Base-by-base conservation (phyloP, 805 yeast genomes). In the Middelhovenomyces tepae region DNA sequence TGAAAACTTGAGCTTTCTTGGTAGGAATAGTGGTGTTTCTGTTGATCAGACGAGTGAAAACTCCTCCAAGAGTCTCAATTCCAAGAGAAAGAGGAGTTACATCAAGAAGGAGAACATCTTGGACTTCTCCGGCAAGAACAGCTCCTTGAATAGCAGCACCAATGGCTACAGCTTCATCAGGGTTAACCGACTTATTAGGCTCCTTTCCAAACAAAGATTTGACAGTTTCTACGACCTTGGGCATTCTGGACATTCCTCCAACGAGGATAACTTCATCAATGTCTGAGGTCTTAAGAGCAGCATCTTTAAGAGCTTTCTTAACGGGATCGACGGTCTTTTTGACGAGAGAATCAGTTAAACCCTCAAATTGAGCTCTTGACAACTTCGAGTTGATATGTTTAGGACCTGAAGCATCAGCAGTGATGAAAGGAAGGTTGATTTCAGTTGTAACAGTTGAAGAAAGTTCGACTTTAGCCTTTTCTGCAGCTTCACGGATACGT, bases 131-230 rank as follows among this genome's bases (percentile, higher is more conserved):
- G 39, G 94, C 81, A 44, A 86, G 69, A 44, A 86, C 94, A 53
- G 94, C 96, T 64, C 95, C 96, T 69, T 86, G 96, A 51, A 86
- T 87, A 38, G 95, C 95, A 45, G 96, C 96, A 66, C 96, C 96
- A 64, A 86, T 76, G 48, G 93, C 91, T 41, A 82, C 93, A 30
- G 93, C 93, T 69, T 82, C 93, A 56, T 82, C 93, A 31, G 96
- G 96, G 75, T 86, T 86, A 51, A 86, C 94, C 35, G 89, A 76
- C 68, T 81, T 85, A 54, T 83, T 80, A 48, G 95, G 93, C 49
- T 77, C 82, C 62, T 71, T 79, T 54, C 78, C 78, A 64, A 86
- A 86, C 52, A 82, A 70, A 34, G 70, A 56, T 65, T 75, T 77
- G 51, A 83, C 93, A 43, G 81, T 75, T 52, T 73, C 79, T 39